Evolutionary conservation across 768 basidiomycete genomes (phyloP).

Genomic region (Hygrophorus pudorinus): DNA sequence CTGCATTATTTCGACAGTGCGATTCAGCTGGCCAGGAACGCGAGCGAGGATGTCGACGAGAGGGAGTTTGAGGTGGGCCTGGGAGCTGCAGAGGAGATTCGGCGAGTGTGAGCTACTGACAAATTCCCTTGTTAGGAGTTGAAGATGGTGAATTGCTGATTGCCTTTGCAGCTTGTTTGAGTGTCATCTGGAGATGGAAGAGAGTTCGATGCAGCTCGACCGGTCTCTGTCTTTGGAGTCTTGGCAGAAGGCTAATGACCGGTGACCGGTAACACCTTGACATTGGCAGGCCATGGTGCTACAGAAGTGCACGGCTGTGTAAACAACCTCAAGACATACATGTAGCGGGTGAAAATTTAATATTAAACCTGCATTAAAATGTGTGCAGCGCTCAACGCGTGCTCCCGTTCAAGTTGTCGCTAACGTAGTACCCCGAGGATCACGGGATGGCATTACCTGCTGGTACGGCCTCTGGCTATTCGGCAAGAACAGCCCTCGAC

Average conservation of each 20-base stretch:
- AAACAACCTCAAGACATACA: no score
- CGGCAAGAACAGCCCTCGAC: no score
- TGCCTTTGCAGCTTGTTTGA: conserved; percentile 40
- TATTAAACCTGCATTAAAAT: no score
- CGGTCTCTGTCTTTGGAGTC: conserved; percentile 19
- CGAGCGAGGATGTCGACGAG: conserved; percentile 50
- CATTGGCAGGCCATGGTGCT: no score
- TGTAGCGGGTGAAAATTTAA: no score
- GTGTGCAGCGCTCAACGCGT: no score
- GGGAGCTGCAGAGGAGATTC: conserved; percentile 50
- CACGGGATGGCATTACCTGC: no score
- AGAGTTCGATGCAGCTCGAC: conserved; percentile 42
- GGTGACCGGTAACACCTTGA: background rate
- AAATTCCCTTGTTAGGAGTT: background rate
- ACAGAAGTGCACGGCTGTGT: no score
- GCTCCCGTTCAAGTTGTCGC: no score
- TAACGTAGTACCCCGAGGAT: no score
- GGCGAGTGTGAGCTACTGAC: conserved; percentile 41
- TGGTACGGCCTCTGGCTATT: no score
- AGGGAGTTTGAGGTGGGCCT: conserved; percentile 59
- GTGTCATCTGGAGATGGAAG: conserved; percentile 55
- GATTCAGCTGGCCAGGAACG: conserved; percentile 60
- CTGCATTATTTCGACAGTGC: conserved; percentile 73
- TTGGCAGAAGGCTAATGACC: background rate
- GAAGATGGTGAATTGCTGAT: background rate